Conservation (phyloP, 495 filamentous ascomycete species). For the Cenococcum geophilum region DNA sequence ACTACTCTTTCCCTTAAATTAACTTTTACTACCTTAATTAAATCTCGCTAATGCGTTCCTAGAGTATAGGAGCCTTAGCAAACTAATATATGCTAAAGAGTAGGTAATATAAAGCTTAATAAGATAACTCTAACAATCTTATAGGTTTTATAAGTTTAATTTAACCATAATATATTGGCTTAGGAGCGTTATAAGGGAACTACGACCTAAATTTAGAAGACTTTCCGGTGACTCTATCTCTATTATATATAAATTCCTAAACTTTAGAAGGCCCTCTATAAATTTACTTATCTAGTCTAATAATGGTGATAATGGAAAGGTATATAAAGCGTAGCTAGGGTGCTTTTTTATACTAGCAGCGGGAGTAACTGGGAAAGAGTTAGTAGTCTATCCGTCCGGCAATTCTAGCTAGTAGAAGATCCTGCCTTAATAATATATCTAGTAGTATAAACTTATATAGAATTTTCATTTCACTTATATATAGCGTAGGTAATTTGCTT, state of each 20-base stretch:
- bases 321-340: not conserved
- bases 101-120: not conserved
- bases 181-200: not conserved
- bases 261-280: not conserved
- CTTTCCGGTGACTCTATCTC: not conserved
- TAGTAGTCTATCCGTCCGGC: not conserved
- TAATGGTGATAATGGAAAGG: not conserved
- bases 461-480: not conserved
- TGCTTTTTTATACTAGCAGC: not conserved
- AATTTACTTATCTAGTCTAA: not conserved
- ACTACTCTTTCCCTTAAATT: not conserved
- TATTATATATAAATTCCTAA: not conserved
- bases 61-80: slow-evolving; percentile 4
- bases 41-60: not conserved
- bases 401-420: not conserved
- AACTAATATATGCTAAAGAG: not conserved
- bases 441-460: not conserved
- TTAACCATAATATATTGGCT: not conserved
- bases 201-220: not conserved
- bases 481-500: too few relatives aligned
- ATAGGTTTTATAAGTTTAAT: not conserved
- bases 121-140: slow-evolving; percentile 1
- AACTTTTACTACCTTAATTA: not conserved
- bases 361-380: not conserved
- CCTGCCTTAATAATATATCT: not conserved